phyloP scores from a whole-genome alignment of 805 yeast genomes.

The Saccharomycopsis capsularis region DNA sequence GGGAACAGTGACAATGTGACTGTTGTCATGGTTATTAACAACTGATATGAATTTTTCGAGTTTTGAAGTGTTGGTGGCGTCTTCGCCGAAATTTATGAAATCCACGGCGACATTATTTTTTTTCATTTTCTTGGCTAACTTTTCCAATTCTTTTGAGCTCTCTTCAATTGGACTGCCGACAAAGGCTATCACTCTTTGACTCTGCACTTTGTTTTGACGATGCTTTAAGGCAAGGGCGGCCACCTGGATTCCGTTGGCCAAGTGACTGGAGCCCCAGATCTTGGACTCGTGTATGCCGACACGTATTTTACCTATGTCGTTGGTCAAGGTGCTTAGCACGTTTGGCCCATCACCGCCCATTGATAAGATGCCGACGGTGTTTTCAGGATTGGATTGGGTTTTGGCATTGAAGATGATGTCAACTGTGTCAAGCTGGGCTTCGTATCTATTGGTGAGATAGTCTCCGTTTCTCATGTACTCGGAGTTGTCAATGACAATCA shows the following conservation, averaged over 20 bases:
- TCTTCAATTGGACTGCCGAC: conserved; percentile 82
- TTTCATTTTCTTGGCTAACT: conserved; percentile 85
- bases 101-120: conserved; percentile 89
- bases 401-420: conserved; percentile 81
- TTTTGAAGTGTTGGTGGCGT: conserved; percentile 63
- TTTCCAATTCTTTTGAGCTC: conserved; percentile 62
- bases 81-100: conserved; percentile 88
- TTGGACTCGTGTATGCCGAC: conserved; percentile 63
- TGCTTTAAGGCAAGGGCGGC: conserved; percentile 92
- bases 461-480: conserved; percentile 97
- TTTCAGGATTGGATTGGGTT: conserved; percentile 85
- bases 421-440: conserved; percentile 87
- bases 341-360: conserved; percentile 81
- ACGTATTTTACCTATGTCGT: conserved; percentile 78
- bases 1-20: conserved; percentile 79
- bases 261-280: conserved; percentile 60
- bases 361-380: conserved; percentile 84
- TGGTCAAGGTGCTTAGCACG: conserved; percentile 82
- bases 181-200: conserved; percentile 82
- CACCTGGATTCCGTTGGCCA: conserved; percentile 83
- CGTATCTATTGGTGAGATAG: conserved; percentile 78
- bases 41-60: conserved; percentile 70
- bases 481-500: conserved; percentile 91
- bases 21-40: conserved; percentile 69
- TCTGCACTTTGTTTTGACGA: conserved; percentile 89